Conservation (phyloP, 225 moss, liverwort and hornwort species). For the Antitrichia curtipendula region DNA sequence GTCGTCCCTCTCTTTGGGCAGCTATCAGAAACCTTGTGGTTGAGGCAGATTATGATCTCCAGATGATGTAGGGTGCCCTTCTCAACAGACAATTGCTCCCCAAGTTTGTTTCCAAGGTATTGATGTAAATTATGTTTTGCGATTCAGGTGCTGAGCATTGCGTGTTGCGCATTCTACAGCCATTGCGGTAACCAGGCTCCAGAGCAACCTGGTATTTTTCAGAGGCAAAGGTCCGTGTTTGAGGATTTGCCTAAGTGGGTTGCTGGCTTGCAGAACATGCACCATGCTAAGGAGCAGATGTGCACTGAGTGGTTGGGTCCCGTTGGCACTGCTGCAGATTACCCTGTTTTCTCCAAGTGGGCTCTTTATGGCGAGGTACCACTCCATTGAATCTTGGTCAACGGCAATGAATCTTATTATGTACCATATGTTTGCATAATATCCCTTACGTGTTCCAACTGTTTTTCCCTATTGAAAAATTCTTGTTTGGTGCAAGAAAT, state of each 20-base stretch:
- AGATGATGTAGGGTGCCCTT: neutral
- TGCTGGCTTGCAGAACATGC: conserved; percentile 73
- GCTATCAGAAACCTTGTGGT: neutral
- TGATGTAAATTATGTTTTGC: neutral
- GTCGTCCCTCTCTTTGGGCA: neutral
- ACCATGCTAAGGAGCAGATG: conserved; percentile 86
- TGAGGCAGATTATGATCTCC: neutral
- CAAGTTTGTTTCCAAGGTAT: neutral
- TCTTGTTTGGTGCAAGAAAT: neutral
- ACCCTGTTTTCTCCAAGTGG: conserved; percentile 99
- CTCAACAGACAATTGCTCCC: neutral
- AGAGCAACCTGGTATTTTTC: conserved; percentile 41
- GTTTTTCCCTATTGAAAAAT: neutral
- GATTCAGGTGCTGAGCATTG: conserved; percentile 94
- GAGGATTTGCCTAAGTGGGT: conserved; percentile 82
- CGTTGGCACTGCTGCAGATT: conserved; percentile 95
- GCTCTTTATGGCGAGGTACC: conserved; percentile 97
- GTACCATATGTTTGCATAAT: neutral
- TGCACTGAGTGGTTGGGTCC: conserved; percentile 96
- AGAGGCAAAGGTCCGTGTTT: conserved; percentile 75
- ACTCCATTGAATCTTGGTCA: neutral
- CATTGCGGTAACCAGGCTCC: conserved; percentile 98
- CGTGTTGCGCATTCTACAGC: conserved; percentile 97
- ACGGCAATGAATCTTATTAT: neutral
- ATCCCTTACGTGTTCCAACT: neutral